Conservation (phyloP, 768 basidiomycete genomes). For the Rhodotorula paludigena region DNA sequence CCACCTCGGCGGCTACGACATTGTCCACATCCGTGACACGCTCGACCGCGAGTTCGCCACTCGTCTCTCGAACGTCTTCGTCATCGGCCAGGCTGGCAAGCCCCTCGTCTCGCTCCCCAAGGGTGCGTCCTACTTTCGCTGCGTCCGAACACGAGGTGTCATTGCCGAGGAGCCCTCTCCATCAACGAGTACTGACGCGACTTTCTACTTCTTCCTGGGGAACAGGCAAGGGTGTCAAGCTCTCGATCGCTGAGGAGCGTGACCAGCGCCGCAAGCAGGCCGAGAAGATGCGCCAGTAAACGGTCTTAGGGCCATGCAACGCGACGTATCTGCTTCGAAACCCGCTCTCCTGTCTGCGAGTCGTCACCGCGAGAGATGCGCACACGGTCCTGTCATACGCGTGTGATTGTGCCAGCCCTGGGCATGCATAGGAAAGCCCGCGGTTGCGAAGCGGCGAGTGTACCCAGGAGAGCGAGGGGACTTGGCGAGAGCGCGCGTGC, state of each 20-base stretch:
- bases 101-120: slow-evolving; percentile 75
- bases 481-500: background rate
- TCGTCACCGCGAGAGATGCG: too few species aligned
- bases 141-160: too few species aligned
- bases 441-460: too few species aligned
- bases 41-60: slow-evolving; percentile 95
- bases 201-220: background rate
- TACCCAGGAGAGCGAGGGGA: background rate
- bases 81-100: slow-evolving; percentile 92
- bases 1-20: slow-evolving; percentile 97
- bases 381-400: too few species aligned
- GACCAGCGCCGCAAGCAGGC: slow-evolving; percentile 75
- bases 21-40: slow-evolving; percentile 74
- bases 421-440: too few species aligned
- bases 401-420: too few species aligned
- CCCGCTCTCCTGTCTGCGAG: background rate
- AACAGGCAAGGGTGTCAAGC: slow-evolving; percentile 37
- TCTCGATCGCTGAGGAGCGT: slow-evolving; percentile 55
- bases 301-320: too few species aligned
- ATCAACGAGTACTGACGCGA: background rate
- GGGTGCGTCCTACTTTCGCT: slow-evolving; percentile 10
- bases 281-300: slow-evolving; percentile 7
- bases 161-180: too few species aligned
- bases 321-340: background rate
- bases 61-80: slow-evolving; percentile 94